Evolutionary conservation across 1,284 basidiomycete species (phyloP), one percentile per base, ranked within the genome.

Genomic region (Tetrapyrgos nigripes): DNA sequence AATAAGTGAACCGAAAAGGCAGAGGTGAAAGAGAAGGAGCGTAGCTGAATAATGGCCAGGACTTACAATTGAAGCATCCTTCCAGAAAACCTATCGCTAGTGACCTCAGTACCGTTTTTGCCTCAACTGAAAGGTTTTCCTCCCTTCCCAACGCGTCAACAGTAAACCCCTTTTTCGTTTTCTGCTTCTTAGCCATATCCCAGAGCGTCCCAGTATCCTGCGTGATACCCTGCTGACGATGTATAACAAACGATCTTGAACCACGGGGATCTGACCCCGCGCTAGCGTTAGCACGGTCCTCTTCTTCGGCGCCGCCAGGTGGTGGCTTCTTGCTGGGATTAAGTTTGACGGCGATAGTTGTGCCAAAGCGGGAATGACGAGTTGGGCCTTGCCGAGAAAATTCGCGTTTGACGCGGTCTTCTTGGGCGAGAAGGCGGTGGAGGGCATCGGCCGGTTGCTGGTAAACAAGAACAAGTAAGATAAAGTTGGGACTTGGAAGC

Each of bases 291-390:
- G 68, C 73, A 44, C 72, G 70, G 50, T 68, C 73, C 59, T 73
- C 68, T 21, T 69, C 68, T 40, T 66, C 65, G 28, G 64, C 70
- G 29, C 68, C 70, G 59, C 59, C 10, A 59, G 33, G 10, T 5
- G 62, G 58, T 29, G 68, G 65, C 46, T 76, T 77, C 71, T 84
- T 84, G 67, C 79, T 81, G 23, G 85, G 72, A 59, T 91, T 86
- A 66, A 88, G 77, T 62, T 82, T 84, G 51, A 97, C 89, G 13
- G 89, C 77, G 62, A 97, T 89, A 2, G 95, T 97, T 0, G 96
- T 97, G 0, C 96, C 96, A 73, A 98, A 98, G 37, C 96, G 86
- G 24, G 94, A 94, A 74, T 98, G 96, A 27, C 96, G 85, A 17
- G 93, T 91, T n/a, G 87, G 82, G 2, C 87, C 81, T 51, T 83